These are phyloP conservation scores for Hysterangium stoloniferum DNA, from an alignment of 768 basidiomycete species.

Conservation along the genomic window DNA sequence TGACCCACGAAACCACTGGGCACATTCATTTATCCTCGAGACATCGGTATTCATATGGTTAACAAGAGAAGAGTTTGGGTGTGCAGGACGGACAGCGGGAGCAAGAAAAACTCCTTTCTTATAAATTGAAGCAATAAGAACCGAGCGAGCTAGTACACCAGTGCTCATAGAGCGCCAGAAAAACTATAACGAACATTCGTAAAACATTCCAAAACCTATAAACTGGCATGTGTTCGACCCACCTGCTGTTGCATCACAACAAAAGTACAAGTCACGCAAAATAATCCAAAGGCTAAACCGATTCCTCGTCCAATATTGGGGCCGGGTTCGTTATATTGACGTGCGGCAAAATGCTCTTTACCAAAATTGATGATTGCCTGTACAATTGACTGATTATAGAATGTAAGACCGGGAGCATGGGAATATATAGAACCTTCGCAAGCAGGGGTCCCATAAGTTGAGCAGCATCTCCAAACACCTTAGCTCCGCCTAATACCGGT, in stretches of 20 bases:
- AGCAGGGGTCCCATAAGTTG: conserved; percentile 58
- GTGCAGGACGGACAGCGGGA: conserved; percentile 53
- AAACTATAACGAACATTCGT: conserved; percentile 33
- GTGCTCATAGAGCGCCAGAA: conserved; percentile 65
- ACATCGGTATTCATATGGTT: conserved; percentile 65
- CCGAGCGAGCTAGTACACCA: conserved; percentile 56
- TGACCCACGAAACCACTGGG: conserved; percentile 41
- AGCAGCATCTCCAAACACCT: conserved; percentile 54
- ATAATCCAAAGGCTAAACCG: conserved; percentile 50
- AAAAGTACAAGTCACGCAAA: conserved; percentile 39
- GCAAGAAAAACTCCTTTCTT: conserved; percentile 59
- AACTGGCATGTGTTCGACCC: conserved; percentile 16
- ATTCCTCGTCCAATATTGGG: conserved; percentile 44
- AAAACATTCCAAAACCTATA: conserved; percentile 20
- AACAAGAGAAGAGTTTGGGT: conserved; percentile 53
- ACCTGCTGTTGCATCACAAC: conserved; percentile 61
- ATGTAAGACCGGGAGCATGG: neutral
- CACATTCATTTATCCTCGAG: conserved; percentile 50
- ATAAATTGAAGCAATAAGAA: conserved; percentile 65
- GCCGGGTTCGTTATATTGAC: conserved; percentile 28
- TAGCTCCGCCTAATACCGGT: conserved; percentile 3
- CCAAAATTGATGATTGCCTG: conserved; percentile 57
- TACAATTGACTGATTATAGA: conserved; percentile 5
- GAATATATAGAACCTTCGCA: conserved; percentile 39
- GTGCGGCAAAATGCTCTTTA: conserved; percentile 37